Base-by-base conservation (phyloP, 768 basidiomycete genomes). In the Mycena pura region DNA sequence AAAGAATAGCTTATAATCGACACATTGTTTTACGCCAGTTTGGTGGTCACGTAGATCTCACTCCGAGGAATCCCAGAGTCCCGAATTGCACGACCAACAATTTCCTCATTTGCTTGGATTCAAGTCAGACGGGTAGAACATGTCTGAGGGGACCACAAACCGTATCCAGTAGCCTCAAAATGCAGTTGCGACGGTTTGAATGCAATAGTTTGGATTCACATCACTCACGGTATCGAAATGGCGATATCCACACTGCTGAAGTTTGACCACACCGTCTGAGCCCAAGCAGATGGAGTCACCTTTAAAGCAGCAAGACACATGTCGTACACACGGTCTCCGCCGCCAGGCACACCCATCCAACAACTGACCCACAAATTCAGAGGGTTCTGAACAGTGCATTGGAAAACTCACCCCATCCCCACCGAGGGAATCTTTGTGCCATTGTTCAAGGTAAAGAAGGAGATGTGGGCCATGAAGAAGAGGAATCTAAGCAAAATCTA, bases 21-120 rank as follows among this genome's bases (percentile, higher is more conserved):
- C 8, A n/a, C 21, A 40, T 11, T 21, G 11, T 19, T 15, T n/a
- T 55, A 60, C 63, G 59, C 68, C 29, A 84, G 70, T 63, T 86
- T 86, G 17, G 84, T 85, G 6, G 82, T 83, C 11, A 86, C 64
- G 68, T 78, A 85, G 36, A 85, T 72, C 28, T 82, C 75, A 22
- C 69, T 70, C 40, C 82, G 75, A 5, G 82, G 77, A n/a, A 83
- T 71, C 1, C 76, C 77, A 24, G 80, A 81, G 19, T 76, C 80
- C 13, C 77, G 72, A 40, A 86, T 76, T 3, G 80, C 83, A 28
- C 68, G 66, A 6, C 84, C 82, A 22, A 84, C 83, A 11, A 69
- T 62, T 62, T 76, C 68, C 67, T 86, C 85, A 56, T 82, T 86
- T 1, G 69, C 80, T 54, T 76, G 19, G 32, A 19, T 36, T 51